Evolutionary conservation across 2,329 filamentous ascomycete genomes (phyloP).

Genomic region (Ophiocordyceps camponoti-saundersi): DNA sequence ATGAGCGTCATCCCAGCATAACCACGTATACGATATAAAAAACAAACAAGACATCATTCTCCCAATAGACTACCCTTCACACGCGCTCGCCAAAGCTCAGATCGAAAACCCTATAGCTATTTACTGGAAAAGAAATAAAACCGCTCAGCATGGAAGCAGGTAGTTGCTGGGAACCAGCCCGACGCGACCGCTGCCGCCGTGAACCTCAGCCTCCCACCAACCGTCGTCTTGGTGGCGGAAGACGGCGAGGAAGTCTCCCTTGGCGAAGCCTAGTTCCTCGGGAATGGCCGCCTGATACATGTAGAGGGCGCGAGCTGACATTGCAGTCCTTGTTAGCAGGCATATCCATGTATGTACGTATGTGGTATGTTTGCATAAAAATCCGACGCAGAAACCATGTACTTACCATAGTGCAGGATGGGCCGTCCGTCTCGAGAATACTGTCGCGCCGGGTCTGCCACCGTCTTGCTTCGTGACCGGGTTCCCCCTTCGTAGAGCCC

Average conservation of each 20-base stretch:
- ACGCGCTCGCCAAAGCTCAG: neutral
- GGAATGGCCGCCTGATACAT: constrained; percentile 89
- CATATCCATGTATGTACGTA: too few species aligned
- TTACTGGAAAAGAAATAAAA: neutral
- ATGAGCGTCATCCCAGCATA: neutral
- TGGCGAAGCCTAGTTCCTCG: constrained; percentile 81
- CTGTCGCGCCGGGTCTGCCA: constrained; percentile 66
- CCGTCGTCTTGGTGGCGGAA: constrained; percentile 89
- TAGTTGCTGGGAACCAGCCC: constrained; percentile 56
- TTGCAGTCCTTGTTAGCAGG: neutral
- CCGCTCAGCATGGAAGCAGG: constrained; percentile 30
- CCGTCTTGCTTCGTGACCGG: constrained; percentile 59
- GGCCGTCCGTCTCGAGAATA: constrained; percentile 74
- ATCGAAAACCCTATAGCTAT: neutral
- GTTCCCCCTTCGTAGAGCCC: constrained; percentile 37
- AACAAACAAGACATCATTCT: too few species aligned
- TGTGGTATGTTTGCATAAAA: too few species aligned
- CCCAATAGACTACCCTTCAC: neutral
- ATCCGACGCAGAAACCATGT: neutral
- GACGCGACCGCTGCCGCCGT: constrained; percentile 42
- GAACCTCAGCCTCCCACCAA: constrained; percentile 97
- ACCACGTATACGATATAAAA: neutral
- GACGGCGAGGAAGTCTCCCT: constrained; percentile 82
- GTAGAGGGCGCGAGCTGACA: constrained; percentile 79
- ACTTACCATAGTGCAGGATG: constrained; percentile 88